Evolutionary conservation across 441 rosid species (phyloP).

Genomic region (Adansonia madagascariensis): DNA sequence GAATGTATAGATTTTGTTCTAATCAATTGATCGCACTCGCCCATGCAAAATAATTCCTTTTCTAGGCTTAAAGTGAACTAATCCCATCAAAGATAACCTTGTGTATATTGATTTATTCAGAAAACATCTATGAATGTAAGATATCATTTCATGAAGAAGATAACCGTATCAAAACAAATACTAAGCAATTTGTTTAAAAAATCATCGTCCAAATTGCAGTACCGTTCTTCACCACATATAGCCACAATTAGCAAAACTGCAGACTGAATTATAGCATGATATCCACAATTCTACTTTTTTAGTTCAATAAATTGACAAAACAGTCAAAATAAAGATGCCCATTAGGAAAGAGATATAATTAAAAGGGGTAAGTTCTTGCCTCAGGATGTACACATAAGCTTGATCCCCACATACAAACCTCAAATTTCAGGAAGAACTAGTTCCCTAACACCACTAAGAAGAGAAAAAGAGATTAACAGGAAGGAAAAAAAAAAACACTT

Average conservation of each 20-base stretch:
- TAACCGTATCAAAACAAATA: background rate
- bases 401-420: background rate
- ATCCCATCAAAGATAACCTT: background rate
- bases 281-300: background rate
- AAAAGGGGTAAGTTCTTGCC: background rate
- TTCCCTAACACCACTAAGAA: background rate
- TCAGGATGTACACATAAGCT: background rate
- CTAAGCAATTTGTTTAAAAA: background rate
- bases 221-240: conserved; percentile 4
- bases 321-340: background rate
- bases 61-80: background rate
- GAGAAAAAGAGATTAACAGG: background rate
- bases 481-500: background rate
- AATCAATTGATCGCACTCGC: background rate
- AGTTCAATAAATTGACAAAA: background rate
- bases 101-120: no score
- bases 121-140: background rate
- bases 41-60: background rate
- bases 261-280: background rate
- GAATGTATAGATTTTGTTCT: background rate
- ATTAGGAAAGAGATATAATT: background rate
- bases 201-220: background rate
- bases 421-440: background rate
- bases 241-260: background rate
- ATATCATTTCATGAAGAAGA: background rate